Evolutionary conservation across 345 rosid genomes (phyloP).

Genomic region (Luvunga scandens): DNA sequence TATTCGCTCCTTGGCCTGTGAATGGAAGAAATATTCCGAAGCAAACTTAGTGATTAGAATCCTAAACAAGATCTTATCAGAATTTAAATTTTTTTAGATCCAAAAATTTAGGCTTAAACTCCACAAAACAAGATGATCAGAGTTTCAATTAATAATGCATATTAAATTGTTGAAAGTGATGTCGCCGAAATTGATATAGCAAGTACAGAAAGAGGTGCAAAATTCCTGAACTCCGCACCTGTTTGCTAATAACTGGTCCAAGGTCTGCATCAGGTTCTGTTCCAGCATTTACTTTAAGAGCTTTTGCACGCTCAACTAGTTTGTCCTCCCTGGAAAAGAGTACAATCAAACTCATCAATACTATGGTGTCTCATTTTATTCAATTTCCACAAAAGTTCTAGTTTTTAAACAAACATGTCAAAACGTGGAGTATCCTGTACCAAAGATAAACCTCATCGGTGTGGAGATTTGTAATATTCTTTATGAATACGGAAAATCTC

Average conservation of each 20-base stretch:
- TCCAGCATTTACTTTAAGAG: conserved; percentile 88
- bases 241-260: conserved; percentile 92
- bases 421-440: not conserved
- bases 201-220: not conserved
- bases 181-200: not conserved
- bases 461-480: not conserved
- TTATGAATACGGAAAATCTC: not conserved
- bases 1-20: conserved; percentile 91
- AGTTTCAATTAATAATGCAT: not conserved
- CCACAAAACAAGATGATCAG: not conserved
- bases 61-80: not conserved
- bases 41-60: not conserved
- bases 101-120: not conserved
- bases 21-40: conserved; percentile 23
- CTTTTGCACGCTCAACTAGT: conserved; percentile 71
- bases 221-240: conserved; percentile 29
- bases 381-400: not conserved
- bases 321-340: conserved; percentile 58
- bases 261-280: conserved; percentile 84
- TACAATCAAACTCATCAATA: not conserved
- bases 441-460: not conserved
- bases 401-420: not conserved
- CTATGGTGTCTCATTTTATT: not conserved
- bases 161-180: not conserved
- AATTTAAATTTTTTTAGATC: not conserved